Conservation (phyloP, 441 rosid genomes). For the Arabidopsis hybrid region DNA sequence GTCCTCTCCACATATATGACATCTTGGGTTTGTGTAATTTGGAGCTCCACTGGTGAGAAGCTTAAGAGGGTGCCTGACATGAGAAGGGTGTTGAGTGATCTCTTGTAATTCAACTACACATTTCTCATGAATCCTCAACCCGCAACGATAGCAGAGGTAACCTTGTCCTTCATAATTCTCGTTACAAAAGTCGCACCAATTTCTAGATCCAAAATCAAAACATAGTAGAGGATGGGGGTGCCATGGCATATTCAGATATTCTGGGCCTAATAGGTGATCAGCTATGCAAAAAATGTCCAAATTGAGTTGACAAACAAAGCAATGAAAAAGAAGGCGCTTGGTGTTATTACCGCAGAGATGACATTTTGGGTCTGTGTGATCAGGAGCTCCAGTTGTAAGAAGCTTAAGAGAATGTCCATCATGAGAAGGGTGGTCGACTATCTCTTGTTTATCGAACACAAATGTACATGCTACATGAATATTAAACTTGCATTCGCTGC, state of each 20-base stretch:
- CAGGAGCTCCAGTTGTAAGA: neutral
- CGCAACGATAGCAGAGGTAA: neutral
- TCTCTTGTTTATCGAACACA: neutral
- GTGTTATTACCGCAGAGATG: neutral
- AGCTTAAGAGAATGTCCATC: neutral
- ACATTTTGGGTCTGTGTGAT: neutral
- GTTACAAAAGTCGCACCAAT: neutral
- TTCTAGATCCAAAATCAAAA: too few relatives aligned
- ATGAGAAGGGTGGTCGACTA: neutral
- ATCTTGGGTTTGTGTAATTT: neutral
- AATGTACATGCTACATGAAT: neutral
- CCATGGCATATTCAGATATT: neutral
- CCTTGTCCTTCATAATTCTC: fast-evolving
- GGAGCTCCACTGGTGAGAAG: neutral
- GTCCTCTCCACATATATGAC: neutral
- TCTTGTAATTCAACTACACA: neutral
- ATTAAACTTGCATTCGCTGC: neutral
- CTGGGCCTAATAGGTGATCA: too few relatives aligned
- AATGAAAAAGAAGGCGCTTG: neutral
- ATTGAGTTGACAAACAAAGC: neutral
- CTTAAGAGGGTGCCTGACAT: neutral
- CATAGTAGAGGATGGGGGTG: neutral
- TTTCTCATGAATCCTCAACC: neutral
- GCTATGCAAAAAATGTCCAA: neutral
- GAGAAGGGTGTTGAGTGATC: neutral